A percentile compares a stretch with the other conserved stretches of the same genome.
phyloP scores from a whole-genome alignment of 768 basidiomycete genomes.

The Mycena metata region DNA sequence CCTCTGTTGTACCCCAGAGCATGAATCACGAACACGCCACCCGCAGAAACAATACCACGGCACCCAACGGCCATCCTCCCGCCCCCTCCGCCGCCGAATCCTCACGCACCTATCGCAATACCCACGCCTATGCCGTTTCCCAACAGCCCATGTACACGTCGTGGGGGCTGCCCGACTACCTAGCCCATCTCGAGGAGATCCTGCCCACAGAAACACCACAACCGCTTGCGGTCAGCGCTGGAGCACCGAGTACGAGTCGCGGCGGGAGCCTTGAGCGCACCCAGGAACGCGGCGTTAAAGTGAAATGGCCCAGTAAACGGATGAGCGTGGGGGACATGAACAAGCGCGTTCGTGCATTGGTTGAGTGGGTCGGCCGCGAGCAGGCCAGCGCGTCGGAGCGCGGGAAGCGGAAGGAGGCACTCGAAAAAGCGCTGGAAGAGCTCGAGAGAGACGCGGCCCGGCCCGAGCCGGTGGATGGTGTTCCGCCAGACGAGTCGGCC shows the following conservation, averaged over 20 bases:
- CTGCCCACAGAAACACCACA: constrained; percentile 82
- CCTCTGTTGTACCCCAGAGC: constrained; percentile 44
- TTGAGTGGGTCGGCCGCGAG: constrained; percentile 95
- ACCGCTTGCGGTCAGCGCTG: constrained; percentile 73
- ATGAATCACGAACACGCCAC: constrained; percentile 60
- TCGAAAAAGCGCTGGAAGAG: constrained; percentile 68
- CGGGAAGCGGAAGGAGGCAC: constrained; percentile 73
- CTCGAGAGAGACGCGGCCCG: constrained; percentile 21
- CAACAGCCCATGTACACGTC: constrained; percentile 85
- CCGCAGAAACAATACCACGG: constrained; percentile 63
- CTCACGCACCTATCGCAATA: constrained; percentile 80
- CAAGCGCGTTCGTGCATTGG: constrained; percentile 89
- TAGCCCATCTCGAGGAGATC: constrained; percentile 87
- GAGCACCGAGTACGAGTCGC: constrained; percentile 50
- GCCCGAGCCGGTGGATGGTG: constrained; percentile 14
- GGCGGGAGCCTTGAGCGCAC: constrained; percentile 72
- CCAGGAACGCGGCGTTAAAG: constrained; percentile 84
- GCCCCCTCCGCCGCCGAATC: constrained; percentile 59
- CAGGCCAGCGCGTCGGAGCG: constrained; percentile 84
- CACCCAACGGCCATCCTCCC: constrained; percentile 52
- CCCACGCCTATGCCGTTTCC: constrained; percentile 83
- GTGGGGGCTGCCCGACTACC: constrained; percentile 95
- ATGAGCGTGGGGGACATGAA: constrained; percentile 99
- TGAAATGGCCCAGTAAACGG: constrained; percentile 94
- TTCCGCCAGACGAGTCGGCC: constrained; percentile 42